These are phyloP conservation scores for Thermochaetoides dissita DNA, from an alignment of 2,329 filamentous ascomycete genomes.

Conservation along the genomic window DNA sequence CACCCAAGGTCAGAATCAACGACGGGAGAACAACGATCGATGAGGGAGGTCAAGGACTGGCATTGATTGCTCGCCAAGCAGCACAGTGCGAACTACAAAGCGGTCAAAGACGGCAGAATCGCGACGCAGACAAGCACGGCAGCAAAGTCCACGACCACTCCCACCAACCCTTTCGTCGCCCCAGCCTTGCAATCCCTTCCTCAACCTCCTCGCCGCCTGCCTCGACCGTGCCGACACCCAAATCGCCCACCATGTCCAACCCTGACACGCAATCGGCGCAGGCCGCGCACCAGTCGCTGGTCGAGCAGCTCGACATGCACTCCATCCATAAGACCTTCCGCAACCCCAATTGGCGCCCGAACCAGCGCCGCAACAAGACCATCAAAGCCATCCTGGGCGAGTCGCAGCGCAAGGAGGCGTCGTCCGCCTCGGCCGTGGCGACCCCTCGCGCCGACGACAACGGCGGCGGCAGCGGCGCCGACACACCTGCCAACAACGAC, in stretches of 20 bases:
- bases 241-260: conserved; percentile 15
- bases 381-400: conserved; percentile 93
- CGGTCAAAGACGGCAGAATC: conserved; percentile 25
- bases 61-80: conserved; percentile 2
- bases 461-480: conserved; percentile 65
- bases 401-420: conserved; percentile 77
- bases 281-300: conserved; percentile 70
- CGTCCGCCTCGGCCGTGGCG: conserved; percentile 66
- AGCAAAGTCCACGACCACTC: not conserved
- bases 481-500: no score
- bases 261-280: conserved; percentile 62
- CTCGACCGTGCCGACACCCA: not conserved
- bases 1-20: not conserved
- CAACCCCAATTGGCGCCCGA: conserved; percentile 78
- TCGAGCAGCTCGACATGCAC: conserved; percentile 86
- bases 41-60: not conserved
- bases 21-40: not conserved
- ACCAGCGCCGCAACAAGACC: conserved; percentile 95
- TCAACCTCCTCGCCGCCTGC: not conserved
- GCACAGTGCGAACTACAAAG: conserved; percentile 11
- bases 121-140: not conserved
- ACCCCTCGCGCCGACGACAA: conserved; percentile 49
- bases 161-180: not conserved
- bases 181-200: not conserved
- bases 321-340: conserved; percentile 78